Percentiles rank a stretch among this genome's conserved stretches.
Evolutionary conservation across 2,329 filamentous ascomycete genomes (phyloP).

Genomic region (Fulvia fulva): DNA sequence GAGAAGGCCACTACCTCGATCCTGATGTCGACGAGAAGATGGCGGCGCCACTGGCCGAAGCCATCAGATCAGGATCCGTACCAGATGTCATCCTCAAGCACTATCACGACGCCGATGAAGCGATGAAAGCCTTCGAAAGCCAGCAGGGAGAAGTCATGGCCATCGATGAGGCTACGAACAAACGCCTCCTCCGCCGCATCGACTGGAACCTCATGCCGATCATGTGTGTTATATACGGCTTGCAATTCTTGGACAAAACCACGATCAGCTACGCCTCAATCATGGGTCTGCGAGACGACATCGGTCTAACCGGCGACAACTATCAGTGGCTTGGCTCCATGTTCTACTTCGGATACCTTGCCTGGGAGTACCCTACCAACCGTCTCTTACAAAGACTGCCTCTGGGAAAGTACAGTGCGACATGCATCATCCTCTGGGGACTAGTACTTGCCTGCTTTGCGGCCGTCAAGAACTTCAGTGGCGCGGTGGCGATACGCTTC

Average conservation of each 20-base stretch:
- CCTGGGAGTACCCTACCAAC: constrained; percentile 62
- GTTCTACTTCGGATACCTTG: constrained; percentile 54
- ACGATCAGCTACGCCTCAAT: constrained; percentile 51
- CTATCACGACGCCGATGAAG: constrained; percentile 57
- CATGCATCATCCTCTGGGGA: constrained; percentile 64
- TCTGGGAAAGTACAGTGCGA: constrained; percentile 62
- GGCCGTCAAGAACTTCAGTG: constrained; percentile 56
- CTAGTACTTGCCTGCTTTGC: constrained; percentile 59
- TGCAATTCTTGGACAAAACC: constrained; percentile 61
- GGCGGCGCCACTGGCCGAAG: constrained; percentile 23
- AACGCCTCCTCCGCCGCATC: constrained; percentile 56
- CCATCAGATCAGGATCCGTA: constrained; percentile 28
- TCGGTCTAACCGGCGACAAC: constrained; percentile 46
- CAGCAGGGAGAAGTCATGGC: constrained; percentile 49
- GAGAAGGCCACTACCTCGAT: constrained; percentile 10
- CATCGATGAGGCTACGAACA: constrained; percentile 55
- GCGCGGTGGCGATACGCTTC: constrained; percentile 62
- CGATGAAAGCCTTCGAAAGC: constrained; percentile 53
- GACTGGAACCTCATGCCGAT: constrained; percentile 61
- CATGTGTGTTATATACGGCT: constrained; percentile 55
- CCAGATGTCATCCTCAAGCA: constrained; percentile 46
- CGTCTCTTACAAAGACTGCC: constrained; percentile 61
- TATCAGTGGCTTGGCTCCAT: constrained; percentile 47
- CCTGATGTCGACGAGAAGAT: constrained; percentile 26
- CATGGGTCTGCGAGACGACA: constrained; percentile 47